Evolutionary conservation across 148 eudicot species (phyloP).

Genomic region (Cornus suecica): DNA sequence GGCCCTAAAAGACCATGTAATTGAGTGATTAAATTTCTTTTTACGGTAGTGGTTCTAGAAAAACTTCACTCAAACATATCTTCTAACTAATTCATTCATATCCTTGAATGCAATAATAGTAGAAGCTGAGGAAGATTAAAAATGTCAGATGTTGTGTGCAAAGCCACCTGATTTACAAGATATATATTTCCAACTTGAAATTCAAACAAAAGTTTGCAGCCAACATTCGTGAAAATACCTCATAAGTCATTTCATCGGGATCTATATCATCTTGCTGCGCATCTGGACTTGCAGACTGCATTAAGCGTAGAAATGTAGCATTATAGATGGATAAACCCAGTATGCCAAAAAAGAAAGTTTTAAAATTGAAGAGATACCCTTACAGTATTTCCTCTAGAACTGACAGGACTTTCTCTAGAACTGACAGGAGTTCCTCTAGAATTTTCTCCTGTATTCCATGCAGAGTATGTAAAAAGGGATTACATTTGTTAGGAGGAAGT

Average conservation of each 20-base stretch:
- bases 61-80: not conserved
- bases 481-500: not conserved
- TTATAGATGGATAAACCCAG: not conserved
- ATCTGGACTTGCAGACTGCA: conserved; percentile 35
- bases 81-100: not conserved
- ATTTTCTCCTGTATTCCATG: conserved; percentile 27
- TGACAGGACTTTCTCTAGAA: not conserved
- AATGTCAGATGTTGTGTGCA: not conserved
- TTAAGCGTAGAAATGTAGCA: not conserved
- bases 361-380: conserved; percentile 28
- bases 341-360: not conserved
- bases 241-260: conserved; percentile 62
- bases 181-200: not conserved
- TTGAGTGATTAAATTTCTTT: not conserved
- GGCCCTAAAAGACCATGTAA: not conserved
- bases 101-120: not conserved
- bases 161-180: not conserved
- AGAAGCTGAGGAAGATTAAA: not conserved
- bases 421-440: not conserved
- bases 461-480: conserved; percentile 7
- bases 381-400: not conserved
- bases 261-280: conserved; percentile 42
- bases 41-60: no score
- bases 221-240: conserved; percentile 28
- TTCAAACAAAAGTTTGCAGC: not conserved